Base-by-base conservation (phyloP, 192 early-diverging fungal genomes). In the Chytriomyces sp. region DNA sequence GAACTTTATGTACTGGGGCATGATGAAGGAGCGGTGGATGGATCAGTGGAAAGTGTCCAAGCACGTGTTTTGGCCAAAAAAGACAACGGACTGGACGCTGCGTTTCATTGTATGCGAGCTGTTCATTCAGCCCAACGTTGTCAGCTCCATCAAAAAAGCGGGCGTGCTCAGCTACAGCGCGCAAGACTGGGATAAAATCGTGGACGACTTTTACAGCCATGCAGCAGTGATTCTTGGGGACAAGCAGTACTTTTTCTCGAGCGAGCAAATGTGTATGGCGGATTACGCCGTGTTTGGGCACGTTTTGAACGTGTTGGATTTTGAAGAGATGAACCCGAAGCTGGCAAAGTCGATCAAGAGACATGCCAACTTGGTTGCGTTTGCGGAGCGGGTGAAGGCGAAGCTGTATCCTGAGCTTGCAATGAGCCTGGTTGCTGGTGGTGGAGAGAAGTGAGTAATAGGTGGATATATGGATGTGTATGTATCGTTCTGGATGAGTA, bases 101-200 rank as follows among this genome's bases (percentile, higher is more conserved):
- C 53, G 11, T 20, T 20, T 18, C 53, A 20, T 57, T 11, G 11
- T 57, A 18, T 11, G 13, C 53, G 13, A 11, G 53, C 20, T 57
- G 53, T 57, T 57, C 3, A 20, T 57, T 3, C 11, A 57, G 53
- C 53, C 53, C 11, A 20, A 1, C 53, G 53, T 57, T 20, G 20
- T 18, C 1, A 20, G 13, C 13, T 0, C 53, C 20, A 11, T 57
- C 53, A 57, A 57, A 20, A 20, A 11, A 18, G 53, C 20, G 13
- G 53, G 53, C 53, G 53, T 57, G 13, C 20, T 57, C 13, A 57
- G 53, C 53, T 57, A 57, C 53, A 57, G 53, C 53, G 53, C 53
- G 11, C 13, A 57, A 57, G 20, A 11, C 53, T 57, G 53, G 53
- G 53, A 57, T 20, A 57, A 57, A 18, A 20, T 57, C 13, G 20